Evolutionary conservation across 495 filamentous ascomycete genomes (phyloP), one percentile per base, ranked within the genome.

Genomic region (Aspergillus ostianus): DNA sequence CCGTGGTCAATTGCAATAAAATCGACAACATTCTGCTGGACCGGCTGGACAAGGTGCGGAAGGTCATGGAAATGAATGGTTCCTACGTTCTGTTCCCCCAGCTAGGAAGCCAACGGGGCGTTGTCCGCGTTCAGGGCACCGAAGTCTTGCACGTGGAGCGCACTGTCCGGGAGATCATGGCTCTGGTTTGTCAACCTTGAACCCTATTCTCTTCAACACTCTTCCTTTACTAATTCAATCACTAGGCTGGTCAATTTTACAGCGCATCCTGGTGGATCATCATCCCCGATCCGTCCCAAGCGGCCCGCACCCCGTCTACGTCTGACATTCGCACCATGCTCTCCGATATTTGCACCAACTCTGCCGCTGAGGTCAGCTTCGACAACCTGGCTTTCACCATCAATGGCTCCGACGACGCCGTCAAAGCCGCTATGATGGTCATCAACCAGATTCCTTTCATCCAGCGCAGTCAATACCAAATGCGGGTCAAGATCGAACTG

Each of bases 401-500:
- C 69, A 92, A 91, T 56, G 94, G 94, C 32, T 93, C 92, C 6
- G 94, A 99, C 69, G 95, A 98, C 72, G 85, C 92, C 19, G 93
- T 97, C 64, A 97, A 98, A 71, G 86, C 88, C 45, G 94, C 93
- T 21, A 85, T 99, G 80, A 90, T 86, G 73, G 91, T 97, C 50
- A 90, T 98, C 62, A 88, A 94, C 59, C 87, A 96, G 68, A 90
- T 97, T 59, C 89, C 90, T 21, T 95, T 96, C 62, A 91, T 93
- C 55, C 88, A 88, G 60, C 87, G 89, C 53, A 87, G 90, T 46
- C 89, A 91, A 66, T 95, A 94, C 64, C 91, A 93, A 68, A 95
- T 98, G 72, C 86, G 92, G 15, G 92, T 98, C 67, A 97, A 96
- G 83, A 96, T 98, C 55, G 94, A 98, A 77, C 87, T 98, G 27